Percentiles rank a stretch among this genome's conserved stretches.
Conservation (phyloP, 306 rosid species). For the Alnus glutinosa region DNA sequence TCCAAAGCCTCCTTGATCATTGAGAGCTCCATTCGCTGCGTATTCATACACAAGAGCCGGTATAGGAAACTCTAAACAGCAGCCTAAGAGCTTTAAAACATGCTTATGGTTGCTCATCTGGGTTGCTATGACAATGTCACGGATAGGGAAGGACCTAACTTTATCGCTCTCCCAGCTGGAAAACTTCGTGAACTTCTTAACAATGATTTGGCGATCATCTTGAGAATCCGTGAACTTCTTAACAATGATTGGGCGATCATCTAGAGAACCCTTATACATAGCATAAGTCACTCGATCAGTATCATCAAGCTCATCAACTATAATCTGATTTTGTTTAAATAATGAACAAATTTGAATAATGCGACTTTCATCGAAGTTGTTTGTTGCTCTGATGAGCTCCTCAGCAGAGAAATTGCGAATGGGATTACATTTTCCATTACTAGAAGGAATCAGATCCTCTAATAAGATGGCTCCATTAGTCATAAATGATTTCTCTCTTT, state of each 20-base stretch:
- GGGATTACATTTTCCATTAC: background rate
- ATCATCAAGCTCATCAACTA: background rate
- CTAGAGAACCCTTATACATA: background rate
- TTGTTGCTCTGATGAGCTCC: background rate
- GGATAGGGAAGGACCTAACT: background rate
- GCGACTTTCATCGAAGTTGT: background rate
- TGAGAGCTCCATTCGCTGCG: background rate
- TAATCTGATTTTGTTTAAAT: too few relatives aligned
- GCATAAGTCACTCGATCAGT: background rate
- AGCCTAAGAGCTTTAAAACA: background rate
- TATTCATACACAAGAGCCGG: background rate
- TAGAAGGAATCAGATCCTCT: background rate
- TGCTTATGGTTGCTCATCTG: background rate
- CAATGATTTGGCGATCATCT: background rate
- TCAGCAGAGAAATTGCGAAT: background rate
- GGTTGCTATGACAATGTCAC: background rate
- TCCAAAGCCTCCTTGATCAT: slow-evolving; percentile 10
- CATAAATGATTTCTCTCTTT: background rate
- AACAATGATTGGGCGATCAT: background rate
- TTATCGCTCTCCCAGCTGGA: background rate
- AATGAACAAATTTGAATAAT: background rate
- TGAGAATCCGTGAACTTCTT: background rate
- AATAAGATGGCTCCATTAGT: background rate
- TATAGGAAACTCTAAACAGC: slow-evolving; percentile 4
- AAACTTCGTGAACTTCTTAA: background rate